Percentiles rank a stretch among this genome's conserved stretches.
These are phyloP conservation scores for Russula abietina DNA, from an alignment of 768 basidiomycete species.

Conservation along the genomic window DNA sequence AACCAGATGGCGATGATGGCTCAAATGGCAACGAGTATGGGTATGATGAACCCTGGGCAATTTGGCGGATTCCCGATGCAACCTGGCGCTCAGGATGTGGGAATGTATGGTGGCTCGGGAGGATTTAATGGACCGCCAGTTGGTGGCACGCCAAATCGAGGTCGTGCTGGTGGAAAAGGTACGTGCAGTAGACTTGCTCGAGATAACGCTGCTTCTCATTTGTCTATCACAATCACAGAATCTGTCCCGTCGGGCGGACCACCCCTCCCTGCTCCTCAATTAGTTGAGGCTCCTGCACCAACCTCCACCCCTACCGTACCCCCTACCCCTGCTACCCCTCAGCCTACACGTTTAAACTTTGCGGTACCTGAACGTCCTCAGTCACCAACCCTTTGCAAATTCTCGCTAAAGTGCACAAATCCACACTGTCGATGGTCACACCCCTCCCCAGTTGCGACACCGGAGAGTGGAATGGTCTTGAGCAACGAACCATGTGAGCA, in stretches of 20 bases:
- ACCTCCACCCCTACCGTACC: constrained; percentile 25
- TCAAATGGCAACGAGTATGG: constrained; percentile 83
- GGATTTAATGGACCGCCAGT: constrained; percentile 33
- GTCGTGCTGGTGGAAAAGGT: constrained; percentile 32
- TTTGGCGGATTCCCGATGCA: constrained; percentile 60
- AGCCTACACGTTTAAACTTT: constrained; percentile 42
- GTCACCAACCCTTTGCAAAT: constrained; percentile 92
- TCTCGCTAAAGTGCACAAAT: constrained; percentile 85
- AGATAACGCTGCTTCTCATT: constrained; percentile 22
- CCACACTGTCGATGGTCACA: constrained; percentile 86
- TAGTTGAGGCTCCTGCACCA: constrained; percentile 20
- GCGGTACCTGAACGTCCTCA: constrained; percentile 71
- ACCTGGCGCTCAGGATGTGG: constrained; percentile 42
- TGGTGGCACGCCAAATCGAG: constrained; percentile 42
- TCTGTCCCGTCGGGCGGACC: constrained; percentile 20
- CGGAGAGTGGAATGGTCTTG: constrained; percentile 90
- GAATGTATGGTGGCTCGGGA: constrained; percentile 36
- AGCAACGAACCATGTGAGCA: constrained; percentile 91
- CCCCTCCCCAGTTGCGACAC: constrained; percentile 93
- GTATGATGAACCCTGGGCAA: constrained; percentile 64
- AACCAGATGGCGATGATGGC: constrained; percentile 91
- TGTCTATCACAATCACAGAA: constrained; percentile 20
- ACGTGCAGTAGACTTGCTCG: constrained; percentile 22
- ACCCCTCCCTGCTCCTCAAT: constrained; percentile 22
- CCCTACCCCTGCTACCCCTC: constrained; percentile 25